phyloP scores from a whole-genome alignment of 73 alveolate species.

The Paramecium biaurelia region DNA sequence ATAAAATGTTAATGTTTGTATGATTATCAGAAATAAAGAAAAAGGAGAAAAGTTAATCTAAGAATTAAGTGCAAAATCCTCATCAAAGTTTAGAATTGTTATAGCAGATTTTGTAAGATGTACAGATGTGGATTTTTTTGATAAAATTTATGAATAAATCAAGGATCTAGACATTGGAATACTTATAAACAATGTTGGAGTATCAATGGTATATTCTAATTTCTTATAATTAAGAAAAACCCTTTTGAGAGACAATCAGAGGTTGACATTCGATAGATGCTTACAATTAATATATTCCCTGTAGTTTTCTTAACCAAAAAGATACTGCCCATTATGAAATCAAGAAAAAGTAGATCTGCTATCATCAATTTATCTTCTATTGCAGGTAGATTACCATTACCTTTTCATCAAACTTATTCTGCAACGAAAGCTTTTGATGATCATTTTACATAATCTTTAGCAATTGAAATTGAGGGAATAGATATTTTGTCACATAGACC shows the following conservation, averaged over 20 bases:
- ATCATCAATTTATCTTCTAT: slow-evolving; percentile 49
- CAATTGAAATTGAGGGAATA: neutral
- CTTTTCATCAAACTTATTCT: slow-evolving; percentile 38
- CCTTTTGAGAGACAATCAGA: neutral
- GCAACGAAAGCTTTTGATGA: slow-evolving; percentile 60
- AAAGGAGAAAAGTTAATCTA: neutral
- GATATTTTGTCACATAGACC: slow-evolving; percentile 29
- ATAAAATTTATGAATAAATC: neutral
- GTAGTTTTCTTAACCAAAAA: neutral
- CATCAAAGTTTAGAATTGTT: slow-evolving; percentile 1
- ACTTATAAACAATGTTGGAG: slow-evolving; percentile 34
- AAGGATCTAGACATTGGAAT: slow-evolving; percentile 10
- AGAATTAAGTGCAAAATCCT: neutral
- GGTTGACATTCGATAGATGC: neutral
- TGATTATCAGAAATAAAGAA: slow-evolving; percentile 64
- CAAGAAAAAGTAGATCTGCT: slow-evolving; percentile 42
- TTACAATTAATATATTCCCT: neutral
- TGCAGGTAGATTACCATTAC: slow-evolving; percentile 55
- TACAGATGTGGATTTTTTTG: neutral
- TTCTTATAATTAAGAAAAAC: neutral
- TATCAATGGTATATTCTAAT: neutral
- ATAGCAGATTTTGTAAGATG: neutral
- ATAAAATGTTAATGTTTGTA: slow-evolving; percentile 68
- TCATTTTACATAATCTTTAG: slow-evolving; percentile 28
- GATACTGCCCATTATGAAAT: neutral